These are phyloP conservation scores for Pelargonium australe DNA, from an alignment of 441 rosid genomes.

Conservation along the genomic window DNA sequence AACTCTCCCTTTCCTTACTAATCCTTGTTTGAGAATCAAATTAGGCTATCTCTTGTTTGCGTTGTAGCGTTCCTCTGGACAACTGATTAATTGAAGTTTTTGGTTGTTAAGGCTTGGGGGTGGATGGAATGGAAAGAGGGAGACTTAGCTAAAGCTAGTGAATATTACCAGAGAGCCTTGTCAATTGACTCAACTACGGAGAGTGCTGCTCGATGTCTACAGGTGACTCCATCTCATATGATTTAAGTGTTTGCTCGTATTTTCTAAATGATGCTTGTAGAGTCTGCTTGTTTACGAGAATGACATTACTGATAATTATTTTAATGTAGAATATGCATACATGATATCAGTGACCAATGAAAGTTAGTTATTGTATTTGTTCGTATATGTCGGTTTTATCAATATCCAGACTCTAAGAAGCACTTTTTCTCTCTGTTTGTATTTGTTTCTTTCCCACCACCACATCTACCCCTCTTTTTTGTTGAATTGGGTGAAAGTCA, in stretches of 20 bases:
- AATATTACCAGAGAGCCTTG: slow-evolving; percentile 69
- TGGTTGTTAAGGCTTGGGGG: slow-evolving; percentile 74
- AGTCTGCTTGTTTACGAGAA: background rate
- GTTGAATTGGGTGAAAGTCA: too few species aligned
- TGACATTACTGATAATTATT: background rate
- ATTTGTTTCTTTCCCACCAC: background rate
- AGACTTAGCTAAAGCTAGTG: slow-evolving; percentile 64
- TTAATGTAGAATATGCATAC: background rate
- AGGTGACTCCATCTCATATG: slow-evolving; percentile 37
- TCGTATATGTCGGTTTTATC: background rate
- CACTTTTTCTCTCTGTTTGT: background rate
- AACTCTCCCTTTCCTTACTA: background rate
- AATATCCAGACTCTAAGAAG: background rate
- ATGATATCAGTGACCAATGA: background rate
- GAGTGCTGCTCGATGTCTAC: slow-evolving; percentile 86
- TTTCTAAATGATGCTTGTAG: background rate
- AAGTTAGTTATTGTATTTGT: background rate
- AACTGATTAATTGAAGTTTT: background rate
- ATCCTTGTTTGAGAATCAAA: slow-evolving; percentile 3
- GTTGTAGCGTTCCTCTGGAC: background rate
- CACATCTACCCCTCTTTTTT: background rate
- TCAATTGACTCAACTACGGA: slow-evolving; percentile 62
- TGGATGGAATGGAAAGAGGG: slow-evolving; percentile 99
- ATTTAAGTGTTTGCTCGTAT: slow-evolving; percentile 1
- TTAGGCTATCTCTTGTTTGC: background rate